phyloP scores from a whole-genome alignment of 805 yeast genomes.

The Kluyveromyces siamensis region DNA sequence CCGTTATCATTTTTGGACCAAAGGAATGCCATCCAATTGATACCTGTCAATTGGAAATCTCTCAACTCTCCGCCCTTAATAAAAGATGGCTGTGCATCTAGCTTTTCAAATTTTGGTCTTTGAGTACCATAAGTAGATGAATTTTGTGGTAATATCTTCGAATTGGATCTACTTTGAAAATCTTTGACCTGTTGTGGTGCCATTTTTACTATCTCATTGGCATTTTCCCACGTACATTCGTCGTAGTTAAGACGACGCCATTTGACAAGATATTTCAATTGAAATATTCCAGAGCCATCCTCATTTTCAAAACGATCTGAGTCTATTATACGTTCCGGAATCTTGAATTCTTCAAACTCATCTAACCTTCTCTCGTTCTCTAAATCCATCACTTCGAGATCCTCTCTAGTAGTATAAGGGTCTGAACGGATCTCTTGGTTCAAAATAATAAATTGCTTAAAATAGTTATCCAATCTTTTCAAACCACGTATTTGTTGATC shows the following conservation, averaged over 20 bases:
- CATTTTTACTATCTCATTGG: conserved; percentile 71
- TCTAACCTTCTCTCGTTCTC: conserved; percentile 81
- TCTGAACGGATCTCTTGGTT: conserved; percentile 75
- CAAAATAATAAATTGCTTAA: conserved; percentile 61
- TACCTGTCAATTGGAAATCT: conserved; percentile 95
- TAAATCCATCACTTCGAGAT: conserved; percentile 85
- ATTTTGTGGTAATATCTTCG: conserved; percentile 74
- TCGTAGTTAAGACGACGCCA: conserved; percentile 93
- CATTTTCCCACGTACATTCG: conserved; percentile 95
- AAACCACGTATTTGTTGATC: conserved; percentile 47
- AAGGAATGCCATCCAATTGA: conserved; percentile 98
- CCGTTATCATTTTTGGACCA: conserved; percentile 99
- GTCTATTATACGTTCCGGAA: conserved; percentile 84
- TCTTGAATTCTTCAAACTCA: conserved; percentile 71
- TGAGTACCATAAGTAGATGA: conserved; percentile 67
- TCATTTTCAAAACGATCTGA: conserved; percentile 56
- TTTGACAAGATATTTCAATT: conserved; percentile 75
- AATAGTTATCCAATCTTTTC: conserved; percentile 83
- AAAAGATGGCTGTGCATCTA: conserved; percentile 77
- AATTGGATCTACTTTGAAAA: conserved; percentile 71
- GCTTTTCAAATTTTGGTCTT: conserved; percentile 85
- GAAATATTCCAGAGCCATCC: conserved; percentile 51
- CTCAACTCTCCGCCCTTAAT: conserved; percentile 86
- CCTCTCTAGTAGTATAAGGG: conserved; percentile 79
- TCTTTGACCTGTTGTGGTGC: conserved; percentile 80